Evolutionary conservation across 2,329 filamentous ascomycete species (phyloP), one percentile per base, ranked within the genome.

Genomic region (Colletotrichum godetiae): DNA sequence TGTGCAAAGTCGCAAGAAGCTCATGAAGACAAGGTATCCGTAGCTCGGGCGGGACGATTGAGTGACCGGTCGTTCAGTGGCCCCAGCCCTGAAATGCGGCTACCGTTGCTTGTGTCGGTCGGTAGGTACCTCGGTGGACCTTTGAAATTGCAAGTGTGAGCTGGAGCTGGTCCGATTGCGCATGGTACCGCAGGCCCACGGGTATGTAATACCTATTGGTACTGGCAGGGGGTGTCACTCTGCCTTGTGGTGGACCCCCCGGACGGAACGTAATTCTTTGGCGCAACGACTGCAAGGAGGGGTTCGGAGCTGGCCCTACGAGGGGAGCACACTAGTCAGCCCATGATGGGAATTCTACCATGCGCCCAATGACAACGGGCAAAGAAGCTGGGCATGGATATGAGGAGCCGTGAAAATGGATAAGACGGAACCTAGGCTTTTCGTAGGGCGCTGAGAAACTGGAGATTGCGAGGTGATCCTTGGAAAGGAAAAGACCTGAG

Each of bases 381-480:
- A 5, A 8, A 33, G 58, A 55, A 1, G 58, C 58, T 62, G 35
- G 33, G 24, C 31, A 58, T 55, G 52, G 24, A 56, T 19, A 56
- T 19, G 8, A 66, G 55, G 49, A 49, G 15, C 37, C 57, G 57
- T 31, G 24, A 53, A 53, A 53, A 72, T 72, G 69, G 69, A n/a
- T 57, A 11, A 42, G 57, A 72, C 68, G 68, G 64, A 27, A 62
- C 8, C 61, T 63, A 57, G 58, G 65, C 52, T 58, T 42, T 58
- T 42, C 52, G 33, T 56, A 65, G 52, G 33, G 62, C 52, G 62
- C 33, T 46, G 52, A 42, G 42, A 31, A 37, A 72, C 67, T 61
- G 64, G 57, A 56, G 52, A 66, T 57, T 68, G 19, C 15, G 57
- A n/a, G 31, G 37, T 27, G 53, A 60, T 55, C 56, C 29, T 52